These are phyloP conservation scores for Ganoderma lingzhi DNA, from an alignment of 1,284 basidiomycete genomes.

Conservation along the genomic window DNA sequence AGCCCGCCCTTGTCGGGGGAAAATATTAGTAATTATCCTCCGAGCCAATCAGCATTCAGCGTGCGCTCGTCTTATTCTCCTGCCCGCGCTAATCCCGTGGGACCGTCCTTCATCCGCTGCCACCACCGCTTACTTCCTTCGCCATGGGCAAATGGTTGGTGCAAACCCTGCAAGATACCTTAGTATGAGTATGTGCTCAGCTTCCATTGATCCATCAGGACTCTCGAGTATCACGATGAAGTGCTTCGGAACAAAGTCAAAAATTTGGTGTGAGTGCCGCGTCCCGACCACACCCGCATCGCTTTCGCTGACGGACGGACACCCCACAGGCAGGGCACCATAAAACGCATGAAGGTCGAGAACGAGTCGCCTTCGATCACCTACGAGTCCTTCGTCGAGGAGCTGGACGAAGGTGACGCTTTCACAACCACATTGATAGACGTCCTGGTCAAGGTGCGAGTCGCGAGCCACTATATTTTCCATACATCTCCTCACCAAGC, in stretches of 20 bases:
- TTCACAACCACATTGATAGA: slow-evolving; percentile 77
- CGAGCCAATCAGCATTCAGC: slow-evolving; percentile 21
- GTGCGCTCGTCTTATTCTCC: slow-evolving; percentile 14
- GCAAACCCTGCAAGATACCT: background rate
- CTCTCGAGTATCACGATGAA: slow-evolving; percentile 70
- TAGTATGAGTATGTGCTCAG: slow-evolving; percentile 11
- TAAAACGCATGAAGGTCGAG: slow-evolving; percentile 67
- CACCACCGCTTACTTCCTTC: slow-evolving; percentile 20
- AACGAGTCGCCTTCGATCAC: slow-evolving; percentile 64
- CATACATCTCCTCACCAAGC: slow-evolving; percentile 7
- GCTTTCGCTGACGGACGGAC: slow-evolving; percentile 4
- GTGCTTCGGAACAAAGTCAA: slow-evolving; percentile 74
- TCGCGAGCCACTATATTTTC: background rate
- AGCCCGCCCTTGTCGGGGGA: slow-evolving; percentile 15
- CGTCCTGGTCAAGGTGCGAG: slow-evolving; percentile 74
- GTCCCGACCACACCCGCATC: background rate
- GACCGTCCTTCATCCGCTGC: slow-evolving; percentile 24
- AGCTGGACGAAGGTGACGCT: slow-evolving; percentile 75
- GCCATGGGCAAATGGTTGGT: slow-evolving; percentile 44
- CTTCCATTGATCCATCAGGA: slow-evolving; percentile 52
- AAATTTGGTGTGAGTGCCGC: slow-evolving; percentile 66
- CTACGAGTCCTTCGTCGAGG: slow-evolving; percentile 75
- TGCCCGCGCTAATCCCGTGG: slow-evolving; percentile 22
- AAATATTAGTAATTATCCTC: slow-evolving; percentile 19
- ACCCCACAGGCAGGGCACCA: slow-evolving; percentile 63